These are phyloP conservation scores for Leccinum sublutescens DNA, from an alignment of 768 basidiomycete genomes.

Conservation along the genomic window DNA sequence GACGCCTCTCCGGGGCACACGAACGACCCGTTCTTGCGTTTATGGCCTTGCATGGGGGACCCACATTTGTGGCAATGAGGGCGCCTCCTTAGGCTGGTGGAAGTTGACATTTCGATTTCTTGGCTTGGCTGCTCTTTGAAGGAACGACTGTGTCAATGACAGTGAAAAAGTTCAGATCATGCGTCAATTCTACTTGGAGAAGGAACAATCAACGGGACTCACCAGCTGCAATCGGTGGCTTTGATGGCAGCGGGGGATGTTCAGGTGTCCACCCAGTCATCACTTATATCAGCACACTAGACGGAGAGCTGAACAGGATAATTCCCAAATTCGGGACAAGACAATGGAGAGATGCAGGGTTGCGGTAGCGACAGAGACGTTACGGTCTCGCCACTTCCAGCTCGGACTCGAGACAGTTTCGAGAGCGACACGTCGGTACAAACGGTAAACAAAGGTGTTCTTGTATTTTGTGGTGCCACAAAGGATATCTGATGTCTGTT, in stretches of 20 bases:
- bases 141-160: not conserved
- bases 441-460: slow-evolving; percentile 20
- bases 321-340: slow-evolving; percentile 26
- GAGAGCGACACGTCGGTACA: slow-evolving; percentile 3
- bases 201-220: slow-evolving; percentile 9
- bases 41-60: slow-evolving; percentile 33
- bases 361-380: slow-evolving; percentile 22
- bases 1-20: slow-evolving; percentile 26
- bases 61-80: slow-evolving; percentile 36
- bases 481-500: not conserved
- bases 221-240: slow-evolving; percentile 26
- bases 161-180: not conserved
- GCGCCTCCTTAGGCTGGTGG: slow-evolving; percentile 31
- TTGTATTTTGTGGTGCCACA: slow-evolving; percentile 19
- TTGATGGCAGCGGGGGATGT: slow-evolving; percentile 23
- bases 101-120: slow-evolving; percentile 24
- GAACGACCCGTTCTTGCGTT: slow-evolving; percentile 30
- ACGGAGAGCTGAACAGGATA: slow-evolving; percentile 12
- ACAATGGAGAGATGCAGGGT: slow-evolving; percentile 10
- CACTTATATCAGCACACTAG: slow-evolving; percentile 25
- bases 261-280: slow-evolving; percentile 2
- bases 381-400: not conserved
- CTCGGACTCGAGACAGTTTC: not conserved
- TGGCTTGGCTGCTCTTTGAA: slow-evolving; percentile 3
- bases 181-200: slow-evolving; percentile 7